Evolutionary conservation across 495 filamentous ascomycete genomes (phyloP).

Genomic region (Neurospora sp.): DNA sequence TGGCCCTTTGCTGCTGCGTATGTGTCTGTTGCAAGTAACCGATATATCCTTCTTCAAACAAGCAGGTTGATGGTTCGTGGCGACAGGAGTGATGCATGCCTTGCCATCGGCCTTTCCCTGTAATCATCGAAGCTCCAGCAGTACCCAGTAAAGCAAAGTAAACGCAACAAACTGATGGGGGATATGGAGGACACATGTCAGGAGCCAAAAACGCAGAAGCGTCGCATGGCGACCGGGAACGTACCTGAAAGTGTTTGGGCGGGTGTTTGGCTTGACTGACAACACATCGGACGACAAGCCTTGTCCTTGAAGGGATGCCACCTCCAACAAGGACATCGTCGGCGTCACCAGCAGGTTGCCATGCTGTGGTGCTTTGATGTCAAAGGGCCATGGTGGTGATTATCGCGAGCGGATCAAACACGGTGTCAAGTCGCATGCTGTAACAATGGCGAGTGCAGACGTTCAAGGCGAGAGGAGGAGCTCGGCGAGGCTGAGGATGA

Average conservation of each 20-base stretch:
- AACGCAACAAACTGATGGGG: background rate
- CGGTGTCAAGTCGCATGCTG: constrained; percentile 12
- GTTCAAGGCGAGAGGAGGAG: background rate
- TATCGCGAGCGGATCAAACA: background rate
- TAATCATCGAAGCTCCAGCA: background rate
- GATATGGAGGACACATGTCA: background rate
- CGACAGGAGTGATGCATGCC: background rate
- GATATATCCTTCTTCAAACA: background rate
- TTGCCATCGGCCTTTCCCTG: background rate
- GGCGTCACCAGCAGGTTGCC: background rate
- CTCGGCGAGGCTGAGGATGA: constrained; percentile 5
- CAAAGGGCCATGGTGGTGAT: background rate
- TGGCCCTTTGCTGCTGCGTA: background rate
- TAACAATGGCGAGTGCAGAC: constrained; percentile 6
- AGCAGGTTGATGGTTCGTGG: background rate
- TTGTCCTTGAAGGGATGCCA: background rate
- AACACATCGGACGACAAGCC: background rate
- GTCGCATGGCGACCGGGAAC: background rate
- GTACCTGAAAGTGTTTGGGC: background rate
- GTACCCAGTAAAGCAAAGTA: background rate
- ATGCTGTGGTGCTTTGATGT: background rate
- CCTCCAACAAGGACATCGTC: background rate
- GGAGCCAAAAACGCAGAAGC: background rate
- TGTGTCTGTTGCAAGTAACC: background rate
- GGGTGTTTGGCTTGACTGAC: background rate